Percentiles rank a stretch among this genome's conserved stretches.
Evolutionary conservation across 1,284 basidiomycete species (phyloP).

Genomic region (Omphalotus olearius): DNA sequence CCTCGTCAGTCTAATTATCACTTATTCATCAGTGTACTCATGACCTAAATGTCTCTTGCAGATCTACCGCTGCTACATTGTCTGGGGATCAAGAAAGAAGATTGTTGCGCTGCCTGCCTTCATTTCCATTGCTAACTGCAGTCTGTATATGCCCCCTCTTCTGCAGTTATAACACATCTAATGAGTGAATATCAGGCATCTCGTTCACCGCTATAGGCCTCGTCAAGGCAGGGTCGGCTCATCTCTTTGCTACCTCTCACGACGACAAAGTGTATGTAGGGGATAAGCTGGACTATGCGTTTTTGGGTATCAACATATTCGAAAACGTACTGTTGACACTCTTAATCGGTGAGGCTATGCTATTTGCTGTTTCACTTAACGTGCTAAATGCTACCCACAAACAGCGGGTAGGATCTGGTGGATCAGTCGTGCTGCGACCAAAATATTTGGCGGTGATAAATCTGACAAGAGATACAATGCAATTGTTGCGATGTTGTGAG

Average conservation of each 20-base stretch:
- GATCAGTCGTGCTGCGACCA: background rate
- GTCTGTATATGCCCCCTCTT: background rate
- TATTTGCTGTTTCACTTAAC: background rate
- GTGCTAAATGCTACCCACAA: background rate
- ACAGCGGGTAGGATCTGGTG: constrained; percentile 9
- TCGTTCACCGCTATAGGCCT: background rate
- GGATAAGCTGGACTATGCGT: background rate
- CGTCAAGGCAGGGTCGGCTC: background rate
- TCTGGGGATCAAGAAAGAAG: constrained; percentile 1
- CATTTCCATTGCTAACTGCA: background rate
- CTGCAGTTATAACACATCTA: background rate
- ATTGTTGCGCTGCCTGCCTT: background rate
- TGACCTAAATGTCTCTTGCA: background rate
- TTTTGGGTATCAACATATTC: background rate
- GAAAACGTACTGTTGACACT: background rate
- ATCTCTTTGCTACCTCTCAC: constrained; percentile 2
- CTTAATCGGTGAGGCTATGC: background rate
- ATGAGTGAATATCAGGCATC: background rate
- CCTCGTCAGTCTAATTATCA: background rate
- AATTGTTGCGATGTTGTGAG: constrained; percentile 6
- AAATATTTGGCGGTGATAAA: background rate
- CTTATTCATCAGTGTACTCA: too few species aligned
- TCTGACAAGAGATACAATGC: constrained; percentile 2
- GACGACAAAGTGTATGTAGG: background rate
- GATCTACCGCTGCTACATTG: constrained; percentile 8